phyloP scores from a whole-genome alignment of 2,329 filamentous ascomycete species.

The Aspergillus novofumigatus region DNA sequence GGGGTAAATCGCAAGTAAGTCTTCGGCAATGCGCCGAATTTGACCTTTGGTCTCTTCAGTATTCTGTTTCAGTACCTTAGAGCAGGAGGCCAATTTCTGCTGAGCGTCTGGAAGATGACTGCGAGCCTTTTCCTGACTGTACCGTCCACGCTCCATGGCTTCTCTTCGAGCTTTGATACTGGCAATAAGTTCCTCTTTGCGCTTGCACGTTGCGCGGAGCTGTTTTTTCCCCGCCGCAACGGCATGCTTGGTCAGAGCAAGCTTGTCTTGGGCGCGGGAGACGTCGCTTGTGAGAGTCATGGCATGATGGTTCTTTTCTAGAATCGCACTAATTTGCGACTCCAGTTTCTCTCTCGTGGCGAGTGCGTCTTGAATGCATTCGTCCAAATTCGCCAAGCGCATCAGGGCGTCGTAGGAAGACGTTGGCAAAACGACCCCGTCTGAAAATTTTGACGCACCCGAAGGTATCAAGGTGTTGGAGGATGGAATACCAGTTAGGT shows the following conservation, averaged over 20 bases:
- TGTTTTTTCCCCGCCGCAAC: conserved; percentile 63
- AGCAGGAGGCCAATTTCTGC: conserved; percentile 56
- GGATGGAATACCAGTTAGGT: conserved; percentile 62
- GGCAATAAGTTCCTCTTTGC: conserved; percentile 62
- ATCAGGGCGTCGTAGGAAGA: conserved; percentile 86
- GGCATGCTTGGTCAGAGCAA: conserved; percentile 43
- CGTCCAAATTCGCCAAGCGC: conserved; percentile 81
- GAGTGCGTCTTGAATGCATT: conserved; percentile 85
- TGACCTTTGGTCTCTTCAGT: conserved; percentile 72
- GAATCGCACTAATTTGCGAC: conserved; percentile 65
- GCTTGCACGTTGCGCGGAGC: conserved; percentile 58
- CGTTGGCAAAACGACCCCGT: conserved; percentile 53
- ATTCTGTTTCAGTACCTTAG: conserved; percentile 52
- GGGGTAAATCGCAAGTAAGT: conserved; percentile 72
- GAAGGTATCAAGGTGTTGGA: conserved; percentile 23
- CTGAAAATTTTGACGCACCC: conserved; percentile 37
- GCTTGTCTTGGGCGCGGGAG: conserved; percentile 38
- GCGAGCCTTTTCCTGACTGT: conserved; percentile 55
- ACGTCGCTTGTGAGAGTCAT: conserved; percentile 29
- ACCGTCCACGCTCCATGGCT: conserved; percentile 63
- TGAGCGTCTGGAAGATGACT: conserved; percentile 60
- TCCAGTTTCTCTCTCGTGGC: conserved; percentile 70
- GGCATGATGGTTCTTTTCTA: conserved; percentile 34
- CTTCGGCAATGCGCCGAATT: conserved; percentile 79
- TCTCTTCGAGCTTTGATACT: conserved; percentile 63